A percentile compares a stretch with the other conserved stretches of the same genome.
Conservation (phyloP, 2,329 filamentous ascomycete species). For the Dactylellina drechsleri region DNA sequence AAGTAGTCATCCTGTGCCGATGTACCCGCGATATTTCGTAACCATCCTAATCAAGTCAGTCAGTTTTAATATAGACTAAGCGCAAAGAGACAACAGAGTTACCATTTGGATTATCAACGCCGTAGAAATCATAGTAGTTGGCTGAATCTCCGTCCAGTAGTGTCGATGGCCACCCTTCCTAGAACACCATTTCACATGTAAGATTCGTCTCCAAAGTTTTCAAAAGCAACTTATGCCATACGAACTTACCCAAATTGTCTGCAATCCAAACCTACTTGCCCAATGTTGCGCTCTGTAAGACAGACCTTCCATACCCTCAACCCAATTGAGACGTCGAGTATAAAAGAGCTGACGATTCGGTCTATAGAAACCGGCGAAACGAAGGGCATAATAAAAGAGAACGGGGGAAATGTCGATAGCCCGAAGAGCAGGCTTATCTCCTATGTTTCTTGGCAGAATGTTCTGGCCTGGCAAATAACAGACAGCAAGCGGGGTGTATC, state of each 20-base stretch:
- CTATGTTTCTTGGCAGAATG: not conserved
- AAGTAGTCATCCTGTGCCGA: constrained; percentile 27
- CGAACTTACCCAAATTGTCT: not conserved
- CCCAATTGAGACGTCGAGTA: constrained; percentile 19
- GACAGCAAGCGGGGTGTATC: constrained; percentile 21
- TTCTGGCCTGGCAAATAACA: constrained; percentile 18
- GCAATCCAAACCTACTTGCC: too few relatives aligned
- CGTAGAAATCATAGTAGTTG: constrained; percentile 33
- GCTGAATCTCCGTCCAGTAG: constrained; percentile 24
- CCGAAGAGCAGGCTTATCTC: not conserved
- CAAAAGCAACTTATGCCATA: not conserved
- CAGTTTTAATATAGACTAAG: too few relatives aligned
- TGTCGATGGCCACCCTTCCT: constrained; percentile 36
- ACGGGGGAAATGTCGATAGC: not conserved
- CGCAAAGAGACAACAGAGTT: too few relatives aligned
- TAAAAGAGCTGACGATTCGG: constrained; percentile 35
- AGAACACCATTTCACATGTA: not conserved
- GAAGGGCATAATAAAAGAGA: not conserved
- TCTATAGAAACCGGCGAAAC: constrained; percentile 18
- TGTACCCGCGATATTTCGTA: constrained; percentile 14
- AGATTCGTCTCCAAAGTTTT: too few relatives aligned
- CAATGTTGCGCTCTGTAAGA: constrained; percentile 12
- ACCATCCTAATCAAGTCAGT: not conserved
- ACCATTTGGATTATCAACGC: constrained; percentile 21
- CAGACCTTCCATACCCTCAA: constrained; percentile 22